Percentiles rank a stretch among this genome's conserved stretches.
phyloP scores from a whole-genome alignment of 1,284 basidiomycete genomes.

The Microbotryomycetes sp. region DNA sequence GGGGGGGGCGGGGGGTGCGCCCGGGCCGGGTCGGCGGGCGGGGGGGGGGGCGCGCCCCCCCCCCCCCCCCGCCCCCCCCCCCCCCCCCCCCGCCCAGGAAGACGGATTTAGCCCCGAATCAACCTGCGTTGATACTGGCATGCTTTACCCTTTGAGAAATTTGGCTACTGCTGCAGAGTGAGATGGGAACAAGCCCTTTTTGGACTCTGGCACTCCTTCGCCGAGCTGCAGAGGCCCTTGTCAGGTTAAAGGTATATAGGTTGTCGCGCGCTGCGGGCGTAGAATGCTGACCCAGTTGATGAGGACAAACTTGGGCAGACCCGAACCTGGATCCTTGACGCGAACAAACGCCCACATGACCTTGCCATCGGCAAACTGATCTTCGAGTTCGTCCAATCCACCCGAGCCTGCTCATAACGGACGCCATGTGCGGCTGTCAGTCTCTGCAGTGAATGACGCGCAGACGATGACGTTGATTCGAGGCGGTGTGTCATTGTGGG shows the following conservation, averaged over 20 bases:
- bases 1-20: too few relatives aligned
- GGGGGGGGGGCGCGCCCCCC: too few relatives aligned
- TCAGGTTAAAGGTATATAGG: not conserved
- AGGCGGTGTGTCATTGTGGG: not conserved
- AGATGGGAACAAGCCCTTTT: slow-evolving; percentile 85
- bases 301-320: slow-evolving; percentile 86
- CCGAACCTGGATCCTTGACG: slow-evolving; percentile 81
- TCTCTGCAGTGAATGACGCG: too few relatives aligned
- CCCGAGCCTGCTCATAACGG: slow-evolving; percentile 62
- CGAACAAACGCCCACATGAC: slow-evolving; percentile 77
- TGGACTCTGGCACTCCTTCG: slow-evolving; percentile 84
- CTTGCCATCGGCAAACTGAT: slow-evolving; percentile 83
- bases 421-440: too few relatives aligned
- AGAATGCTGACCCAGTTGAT: slow-evolving; percentile 46
- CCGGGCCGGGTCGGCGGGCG: too few relatives aligned
- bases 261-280: too few relatives aligned
- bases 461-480: not conserved
- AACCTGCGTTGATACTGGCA: not conserved
- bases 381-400: slow-evolving; percentile 81
- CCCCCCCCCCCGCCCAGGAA: too few relatives aligned
- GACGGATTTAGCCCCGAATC: not conserved
- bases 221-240: slow-evolving; percentile 58
- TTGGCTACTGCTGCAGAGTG: slow-evolving; percentile 75
- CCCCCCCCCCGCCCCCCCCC: too few relatives aligned
- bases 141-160: slow-evolving; percentile 60